Base-by-base conservation (phyloP, 192 early-diverging fungal species). In the Coemansia sp. region DNA sequence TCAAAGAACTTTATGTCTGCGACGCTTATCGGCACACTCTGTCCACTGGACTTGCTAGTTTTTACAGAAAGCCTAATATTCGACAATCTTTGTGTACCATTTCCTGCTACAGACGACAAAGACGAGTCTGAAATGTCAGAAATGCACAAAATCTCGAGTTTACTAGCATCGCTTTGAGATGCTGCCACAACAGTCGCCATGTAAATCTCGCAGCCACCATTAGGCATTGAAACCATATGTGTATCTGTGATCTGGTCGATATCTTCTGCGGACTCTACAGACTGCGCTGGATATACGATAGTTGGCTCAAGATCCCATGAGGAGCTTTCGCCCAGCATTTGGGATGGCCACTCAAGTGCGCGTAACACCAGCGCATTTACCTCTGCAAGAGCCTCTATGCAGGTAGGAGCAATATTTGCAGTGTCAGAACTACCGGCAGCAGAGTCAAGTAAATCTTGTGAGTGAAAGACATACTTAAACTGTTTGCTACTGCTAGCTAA, bases 1-100 rank as follows among this genome's bases (percentile, higher is more conserved):
- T 75, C 73, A 42, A 75, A 75, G 25, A 75, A 75, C 13, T 59
- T 61, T 9, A 75, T 13, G 4, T 41, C 66, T 9, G 66, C 23
- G 11, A 69, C 66, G 1, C 12, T 13, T 9, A 73, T 43, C 27
- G 50, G 60, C 22, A 15, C 24, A 9, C 17, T 12, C 4, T 45
- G 12, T 24, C 2, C 34, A 11, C 22, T 19, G 19, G 9, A 14
- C 0, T 46, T 34, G 19, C 37, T 11, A 13, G 39, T 48, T 30
- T 18, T 9, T 4, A 63, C 61, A 0, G 17, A 22, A 13, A 63
- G 30, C 27, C 40, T 52, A 34, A 62, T 30, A 15, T 37, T 37
- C 7, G 34, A 37, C 34, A 37, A 10, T 10, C 34, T 37, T 8
- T 6, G 34, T 10, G 2, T 37, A 8, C 9, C 34, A 37, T 8